Conservation (phyloP, 202 grass and related monocot species). For the Carex arenaria region DNA sequence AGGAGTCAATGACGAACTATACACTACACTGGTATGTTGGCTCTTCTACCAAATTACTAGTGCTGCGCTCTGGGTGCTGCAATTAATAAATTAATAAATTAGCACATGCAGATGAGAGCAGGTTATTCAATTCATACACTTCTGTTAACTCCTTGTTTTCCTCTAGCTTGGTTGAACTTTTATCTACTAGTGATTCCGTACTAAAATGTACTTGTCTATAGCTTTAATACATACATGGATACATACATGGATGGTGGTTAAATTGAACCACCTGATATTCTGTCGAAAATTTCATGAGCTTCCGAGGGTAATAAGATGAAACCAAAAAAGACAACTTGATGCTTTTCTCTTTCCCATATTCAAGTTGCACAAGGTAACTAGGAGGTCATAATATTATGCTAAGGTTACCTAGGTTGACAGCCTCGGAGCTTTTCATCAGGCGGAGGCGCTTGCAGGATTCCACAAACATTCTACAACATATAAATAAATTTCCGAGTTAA, state of each 20-base stretch:
- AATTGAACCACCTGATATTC: background rate
- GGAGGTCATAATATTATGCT: background rate
- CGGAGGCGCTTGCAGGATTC: conserved; percentile 89
- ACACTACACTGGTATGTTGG: conserved; percentile 18
- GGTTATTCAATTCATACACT: background rate
- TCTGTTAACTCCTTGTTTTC: background rate
- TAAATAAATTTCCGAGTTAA: background rate
- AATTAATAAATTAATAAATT: conserved; percentile 12
- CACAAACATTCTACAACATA: conserved; percentile 73
- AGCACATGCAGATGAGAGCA: background rate
- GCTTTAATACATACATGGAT: background rate
- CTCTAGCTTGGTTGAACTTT: background rate
- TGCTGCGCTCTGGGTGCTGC: conserved; percentile 19
- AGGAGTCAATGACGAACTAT: conserved; percentile 1
- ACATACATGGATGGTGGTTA: background rate
- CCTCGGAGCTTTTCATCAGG: conserved; percentile 90
- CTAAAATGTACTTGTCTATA: background rate
- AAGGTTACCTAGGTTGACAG: conserved; percentile 54
- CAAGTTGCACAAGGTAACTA: background rate
- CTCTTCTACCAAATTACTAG: background rate
- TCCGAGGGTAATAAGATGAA: background rate
- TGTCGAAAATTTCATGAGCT: background rate
- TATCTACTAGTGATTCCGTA: background rate
- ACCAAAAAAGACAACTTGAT: background rate
- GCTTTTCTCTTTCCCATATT: background rate